Evolutionary conservation across 2,329 filamentous ascomycete genomes (phyloP), one percentile per base, ranked within the genome.

Genomic region (Balansia obtecta): DNA sequence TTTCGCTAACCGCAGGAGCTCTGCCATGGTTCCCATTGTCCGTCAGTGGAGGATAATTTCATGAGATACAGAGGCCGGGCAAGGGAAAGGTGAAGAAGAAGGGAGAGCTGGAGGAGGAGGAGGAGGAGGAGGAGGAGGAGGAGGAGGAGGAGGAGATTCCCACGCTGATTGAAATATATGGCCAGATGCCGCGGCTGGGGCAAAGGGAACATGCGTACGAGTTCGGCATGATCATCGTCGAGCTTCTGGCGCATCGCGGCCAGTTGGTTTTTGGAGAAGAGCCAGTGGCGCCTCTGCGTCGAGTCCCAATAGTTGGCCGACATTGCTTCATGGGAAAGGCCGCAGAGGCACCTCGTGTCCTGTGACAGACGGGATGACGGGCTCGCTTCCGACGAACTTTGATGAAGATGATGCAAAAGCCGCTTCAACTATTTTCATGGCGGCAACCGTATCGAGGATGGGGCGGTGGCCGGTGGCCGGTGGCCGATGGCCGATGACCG

Each of bases 281-380:
- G 85, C 93, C 93, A 98, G 71, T 86, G 80, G 58, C 82, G 85
- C 58, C 85, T 80, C 70, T 98, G 93, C 27, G 88, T 93, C 50
- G 93, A 97, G 56, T 88, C 85, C 90, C 90, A 98, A 71, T 91
- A 98, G 69, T 91, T 96, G 63, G 90, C 87, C 34, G 91, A 88
- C 91, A 96, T 96, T 49, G 52, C 16, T 60, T 48, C 53, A 46
- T 53, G 47, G 50, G 50, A 51, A 32, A 48, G 39, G 42, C 52
- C 42, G 53, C 51, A 33, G 50, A 52, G 48, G 48, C 52, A 43
- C 50, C 48, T 37, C 15, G n/a, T 12, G 5, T 11, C 34, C 13
- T 27, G 20, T 22, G 20, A 46, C n/a, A 47, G 32, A 15, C n/a
- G 34, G 33, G 41, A 41, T 15, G 40, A 33, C 38, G 20, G 40